Evolutionary conservation across 805 yeast genomes (phyloP).

Genomic region (Cyberlindnera veronae): DNA sequence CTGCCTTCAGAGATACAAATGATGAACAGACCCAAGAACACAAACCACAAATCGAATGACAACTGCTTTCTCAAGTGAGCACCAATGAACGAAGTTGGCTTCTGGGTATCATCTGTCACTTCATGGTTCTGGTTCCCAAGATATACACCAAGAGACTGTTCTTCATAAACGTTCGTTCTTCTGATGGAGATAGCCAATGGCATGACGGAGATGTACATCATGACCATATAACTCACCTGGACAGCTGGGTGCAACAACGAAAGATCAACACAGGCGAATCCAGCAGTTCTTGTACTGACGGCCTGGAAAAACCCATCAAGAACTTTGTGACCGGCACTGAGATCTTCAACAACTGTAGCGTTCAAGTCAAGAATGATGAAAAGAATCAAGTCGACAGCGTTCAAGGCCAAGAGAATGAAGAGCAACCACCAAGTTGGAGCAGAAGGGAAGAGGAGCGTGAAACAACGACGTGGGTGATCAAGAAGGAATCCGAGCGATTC

Average conservation of each 20-base stretch:
- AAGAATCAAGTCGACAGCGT: slow-evolving; percentile 73
- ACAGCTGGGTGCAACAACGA: slow-evolving; percentile 80
- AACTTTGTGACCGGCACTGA: slow-evolving; percentile 66
- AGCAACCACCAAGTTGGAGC: slow-evolving; percentile 95
- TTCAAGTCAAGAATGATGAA: slow-evolving; percentile 76
- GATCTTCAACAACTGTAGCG: slow-evolving; percentile 44
- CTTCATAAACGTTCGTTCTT: slow-evolving; percentile 96
- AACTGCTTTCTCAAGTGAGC: slow-evolving; percentile 88
- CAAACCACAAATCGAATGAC: slow-evolving; percentile 92
- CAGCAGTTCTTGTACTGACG: slow-evolving; percentile 91
- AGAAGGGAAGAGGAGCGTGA: slow-evolving; percentile 86
- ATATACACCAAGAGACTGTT: slow-evolving; percentile 93
- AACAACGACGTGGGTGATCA: slow-evolving; percentile 97
- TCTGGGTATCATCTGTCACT: slow-evolving; percentile 30
- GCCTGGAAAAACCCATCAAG: slow-evolving; percentile 89
- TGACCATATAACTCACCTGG: slow-evolving; percentile 87
- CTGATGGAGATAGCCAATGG: slow-evolving; percentile 96
- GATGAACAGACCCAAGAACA: slow-evolving; percentile 79
- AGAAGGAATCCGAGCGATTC: slow-evolving; percentile 84
- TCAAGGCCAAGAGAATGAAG: slow-evolving; percentile 65
- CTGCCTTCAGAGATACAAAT: slow-evolving; percentile 83
- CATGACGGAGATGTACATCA: slow-evolving; percentile 97
- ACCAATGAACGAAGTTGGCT: slow-evolving; percentile 65
- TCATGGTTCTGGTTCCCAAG: slow-evolving; percentile 12
- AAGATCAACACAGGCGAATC: slow-evolving; percentile 72